These are phyloP conservation scores for Gossypioides kirkii DNA, from an alignment of 345 rosid species.

Conservation along the genomic window DNA sequence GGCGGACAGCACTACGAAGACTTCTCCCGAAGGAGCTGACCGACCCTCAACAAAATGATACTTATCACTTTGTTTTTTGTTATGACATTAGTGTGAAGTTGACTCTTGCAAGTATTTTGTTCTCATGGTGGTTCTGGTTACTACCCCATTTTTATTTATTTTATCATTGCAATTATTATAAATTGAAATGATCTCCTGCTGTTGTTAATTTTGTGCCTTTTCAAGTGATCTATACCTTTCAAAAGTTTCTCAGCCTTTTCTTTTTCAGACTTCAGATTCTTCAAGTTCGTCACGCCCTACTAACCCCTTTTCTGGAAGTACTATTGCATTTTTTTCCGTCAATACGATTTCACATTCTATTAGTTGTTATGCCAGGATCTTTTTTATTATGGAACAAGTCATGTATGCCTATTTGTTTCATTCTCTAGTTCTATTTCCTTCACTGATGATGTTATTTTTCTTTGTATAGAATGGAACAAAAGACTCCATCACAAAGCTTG, in stretches of 20 bases:
- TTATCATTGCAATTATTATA: neutral
- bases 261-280: neutral
- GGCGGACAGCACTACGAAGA: too few species aligned
- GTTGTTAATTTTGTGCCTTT: neutral
- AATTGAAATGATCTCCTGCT: neutral
- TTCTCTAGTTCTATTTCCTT: slow-evolving; percentile 15
- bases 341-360: neutral
- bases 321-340: neutral
- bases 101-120: neutral
- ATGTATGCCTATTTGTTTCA: slow-evolving; percentile 7
- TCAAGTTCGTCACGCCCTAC: neutral
- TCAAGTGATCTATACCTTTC: neutral
- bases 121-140: neutral
- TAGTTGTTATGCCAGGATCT: neutral
- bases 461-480: slow-evolving; percentile 77
- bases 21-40: too few species aligned
- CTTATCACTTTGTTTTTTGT: neutral
- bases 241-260: neutral
- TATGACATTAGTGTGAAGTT: neutral
- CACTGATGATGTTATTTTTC: slow-evolving; percentile 2
- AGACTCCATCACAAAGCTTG: slow-evolving; percentile 82
- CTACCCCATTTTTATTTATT: neutral
- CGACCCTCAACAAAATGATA: neutral
- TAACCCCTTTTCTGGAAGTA: neutral
- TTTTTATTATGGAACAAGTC: neutral